Base-by-base conservation (phyloP, 1,284 basidiomycete species). In the Ustilago loliicola region DNA sequence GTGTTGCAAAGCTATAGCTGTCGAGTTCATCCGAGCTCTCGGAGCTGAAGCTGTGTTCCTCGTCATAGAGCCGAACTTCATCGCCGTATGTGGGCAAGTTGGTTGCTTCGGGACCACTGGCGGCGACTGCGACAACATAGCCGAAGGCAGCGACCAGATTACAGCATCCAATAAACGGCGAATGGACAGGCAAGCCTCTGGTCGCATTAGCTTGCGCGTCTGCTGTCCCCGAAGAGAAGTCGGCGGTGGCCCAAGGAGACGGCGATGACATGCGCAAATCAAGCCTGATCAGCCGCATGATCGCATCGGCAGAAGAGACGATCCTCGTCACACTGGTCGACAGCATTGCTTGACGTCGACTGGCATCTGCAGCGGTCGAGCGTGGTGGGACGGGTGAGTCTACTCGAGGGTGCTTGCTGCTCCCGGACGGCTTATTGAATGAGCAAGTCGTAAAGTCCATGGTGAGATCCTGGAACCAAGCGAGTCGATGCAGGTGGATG, bases 391-490 rank as follows among this genome's bases (percentile, higher is more conserved):
- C 50, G 8, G 25, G 25, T 5, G n/a, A n/a, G n/a, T n/a, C n/a
- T n/a, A 29, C 5, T 21, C n/a, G 30, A 30, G n/a, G 11, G 30
- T 34, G 29, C 48, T 29, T 23, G 47, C 9, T 17, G 48, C 23
- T 34, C 6, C 25, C 52, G 21, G 45, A 47, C 10, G 36, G 36
- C 36, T 21, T 50, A 27, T 60, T 60, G 65, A 67, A 67, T 23
- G 65, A 67, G 42, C 65, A 67, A 23, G 65, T 61, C 8, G 45
- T 47, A 29, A 67, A 60, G 50, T 67, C 65, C 65, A 67, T 67
- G 19, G 57, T 60, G 5, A 67, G 45, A 36, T 67, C 65, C 15
- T 45, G 52, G 47, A 67, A 67, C 65, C 65, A 67, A 3, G 65
- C 65, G 0, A 61, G 32, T 2, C 65, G 65, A 23, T 67, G 65